Base-by-base conservation (phyloP, 2,329 filamentous ascomycete species). In the Cadophora luteo-olivacea region DNA sequence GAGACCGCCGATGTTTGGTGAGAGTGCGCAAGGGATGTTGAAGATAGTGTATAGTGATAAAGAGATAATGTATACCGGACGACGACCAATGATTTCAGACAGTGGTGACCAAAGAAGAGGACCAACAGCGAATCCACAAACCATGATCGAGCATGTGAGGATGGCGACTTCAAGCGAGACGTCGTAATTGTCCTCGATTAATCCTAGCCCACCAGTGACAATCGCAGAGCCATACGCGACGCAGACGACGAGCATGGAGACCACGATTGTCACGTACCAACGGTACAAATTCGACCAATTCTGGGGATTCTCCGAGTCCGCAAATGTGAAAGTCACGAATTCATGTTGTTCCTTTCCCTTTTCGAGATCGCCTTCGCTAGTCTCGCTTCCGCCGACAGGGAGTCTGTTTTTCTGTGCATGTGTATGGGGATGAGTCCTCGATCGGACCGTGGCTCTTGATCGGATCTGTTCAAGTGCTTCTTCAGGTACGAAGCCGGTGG, bases 81-180 rank as follows among this genome's bases (percentile, higher is more conserved):
- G 25, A 1, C 52, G 52, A 33, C 52, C 52, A 8, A 55, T 55
- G 52, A 55, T 55, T n/a, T 55, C 52, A 0, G 84, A 86, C 62
- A 89, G 72, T 0, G 87, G 87, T 0, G 86, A 84, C 7, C 89
- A 77, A 63, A 87, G 79, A 6, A 89, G 77, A 0, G 87, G 87
- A 0, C 87, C 87, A 14, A 89, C 78, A 32, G 82, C 83, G 69
- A 88, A 89, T 2, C 86, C 86, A 0, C 89, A 78, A 3, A 89
- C 77, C 74, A 88, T 87, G 25, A 55, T 55, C 38, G 65, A 70
- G 49, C 54, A 61, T 12, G 55, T 61, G 5, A 66, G 41, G n/a
- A 61, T 61, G 11, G 57, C 54, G 22, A 66, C 55, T 61, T 66
- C 64, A 25, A 61, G 54, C 9, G 55, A 61, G 41, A 61, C 57